phyloP scores from a whole-genome alignment of 305 asterid genomes.

The Solanum aculeatissimum region DNA sequence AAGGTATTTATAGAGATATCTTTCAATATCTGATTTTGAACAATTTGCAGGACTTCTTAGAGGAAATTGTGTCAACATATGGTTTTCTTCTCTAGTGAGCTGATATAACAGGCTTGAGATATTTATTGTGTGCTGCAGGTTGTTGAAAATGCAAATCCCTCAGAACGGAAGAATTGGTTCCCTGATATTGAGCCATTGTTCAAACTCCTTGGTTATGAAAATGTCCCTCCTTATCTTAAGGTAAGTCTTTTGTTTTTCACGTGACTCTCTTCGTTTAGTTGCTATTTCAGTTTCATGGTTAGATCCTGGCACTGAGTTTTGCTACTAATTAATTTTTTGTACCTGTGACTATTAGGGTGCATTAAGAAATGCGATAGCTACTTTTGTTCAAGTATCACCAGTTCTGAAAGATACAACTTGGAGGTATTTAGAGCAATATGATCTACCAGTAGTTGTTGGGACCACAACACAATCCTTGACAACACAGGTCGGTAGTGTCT shows the following conservation, averaged over 20 bases:
- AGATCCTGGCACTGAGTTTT: conserved; percentile 4
- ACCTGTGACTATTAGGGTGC: conserved; percentile 57
- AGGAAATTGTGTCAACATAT: background rate
- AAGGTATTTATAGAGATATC: background rate
- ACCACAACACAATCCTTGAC: conserved; percentile 42
- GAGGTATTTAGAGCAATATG: conserved; percentile 92
- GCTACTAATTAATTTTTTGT: conserved; percentile 5
- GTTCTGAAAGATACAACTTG: conserved; percentile 74
- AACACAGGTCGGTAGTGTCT: conserved; percentile 45
- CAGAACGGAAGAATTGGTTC: conserved; percentile 88
- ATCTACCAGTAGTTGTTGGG: conserved; percentile 89
- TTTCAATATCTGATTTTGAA: background rate
- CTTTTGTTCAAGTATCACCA: conserved; percentile 77
- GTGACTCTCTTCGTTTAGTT: background rate
- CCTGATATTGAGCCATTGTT: conserved; percentile 90
- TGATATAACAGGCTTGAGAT: background rate
- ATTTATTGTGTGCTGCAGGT: conserved; percentile 33
- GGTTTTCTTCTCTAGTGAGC: background rate
- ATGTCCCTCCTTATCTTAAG: conserved; percentile 98
- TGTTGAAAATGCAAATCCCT: conserved; percentile 73
- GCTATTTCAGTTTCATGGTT: conserved; percentile 4
- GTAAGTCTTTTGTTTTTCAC: conserved; percentile 21
- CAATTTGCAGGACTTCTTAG: background rate
- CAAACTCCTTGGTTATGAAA: conserved; percentile 93
- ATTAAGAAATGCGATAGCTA: conserved; percentile 67